Conservation (phyloP, 106 monocot species). For the Hemerocallis citrina region DNA sequence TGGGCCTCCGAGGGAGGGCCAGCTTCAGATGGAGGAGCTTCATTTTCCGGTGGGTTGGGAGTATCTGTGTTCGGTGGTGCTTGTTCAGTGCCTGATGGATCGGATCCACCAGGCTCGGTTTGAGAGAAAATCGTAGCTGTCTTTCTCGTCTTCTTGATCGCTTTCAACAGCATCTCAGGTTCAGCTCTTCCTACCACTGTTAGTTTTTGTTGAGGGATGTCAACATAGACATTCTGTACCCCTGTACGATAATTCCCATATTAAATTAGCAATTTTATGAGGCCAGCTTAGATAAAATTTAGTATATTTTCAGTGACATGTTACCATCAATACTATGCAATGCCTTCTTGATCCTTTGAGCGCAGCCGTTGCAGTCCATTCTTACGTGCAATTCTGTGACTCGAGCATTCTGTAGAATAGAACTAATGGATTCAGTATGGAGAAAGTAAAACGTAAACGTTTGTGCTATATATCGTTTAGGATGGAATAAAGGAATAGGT, state of each 20-base stretch:
- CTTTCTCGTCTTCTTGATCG: conserved; percentile 60
- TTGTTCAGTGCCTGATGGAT: conserved; percentile 11
- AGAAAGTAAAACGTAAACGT: neutral
- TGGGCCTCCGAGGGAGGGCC: neutral
- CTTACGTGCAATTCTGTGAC: conserved; percentile 46
- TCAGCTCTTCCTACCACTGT: conserved; percentile 46
- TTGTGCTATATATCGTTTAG: neutral
- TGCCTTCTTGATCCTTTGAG: conserved; percentile 48
- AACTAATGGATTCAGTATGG: neutral
- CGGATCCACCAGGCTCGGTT: conserved; percentile 5
- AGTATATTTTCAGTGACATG: neutral
- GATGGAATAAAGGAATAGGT: neutral
- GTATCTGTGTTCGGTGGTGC: neutral
- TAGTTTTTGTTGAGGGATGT: conserved; percentile 40
- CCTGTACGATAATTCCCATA: conserved; percentile 34
- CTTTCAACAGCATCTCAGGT: conserved; percentile 43
- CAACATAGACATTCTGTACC: conserved; percentile 30
- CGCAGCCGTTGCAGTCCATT: conserved; percentile 70
- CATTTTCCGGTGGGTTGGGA: no score
- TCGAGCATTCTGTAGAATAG: conserved; percentile 19
- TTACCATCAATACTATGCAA: conserved; percentile 44
- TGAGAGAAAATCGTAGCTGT: conserved; percentile 37
- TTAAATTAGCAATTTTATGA: no score
- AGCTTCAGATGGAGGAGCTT: conserved; percentile 2
- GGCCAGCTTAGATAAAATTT: neutral